Conservation (phyloP, 2,329 filamentous ascomycete species). For the Paraphaeosphaeria minitans region DNA sequence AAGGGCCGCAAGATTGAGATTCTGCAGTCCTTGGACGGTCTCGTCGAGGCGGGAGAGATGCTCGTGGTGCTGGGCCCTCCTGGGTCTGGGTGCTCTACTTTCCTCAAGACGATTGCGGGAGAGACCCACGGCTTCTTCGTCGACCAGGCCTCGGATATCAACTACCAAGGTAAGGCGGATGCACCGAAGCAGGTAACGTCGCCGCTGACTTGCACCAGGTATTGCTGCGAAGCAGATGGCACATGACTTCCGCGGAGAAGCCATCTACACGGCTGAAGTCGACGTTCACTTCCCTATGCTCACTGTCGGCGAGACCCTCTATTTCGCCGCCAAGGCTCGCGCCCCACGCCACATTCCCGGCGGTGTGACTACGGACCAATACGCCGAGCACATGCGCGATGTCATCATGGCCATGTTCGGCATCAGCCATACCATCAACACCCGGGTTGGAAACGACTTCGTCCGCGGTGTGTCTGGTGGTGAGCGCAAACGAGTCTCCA, state of each 20-base stretch:
- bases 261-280: constrained; percentile 84
- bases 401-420: constrained; percentile 78
- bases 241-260: constrained; percentile 77
- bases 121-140: constrained; percentile 81
- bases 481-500: constrained; percentile 80
- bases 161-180: constrained; percentile 69
- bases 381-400: constrained; percentile 68
- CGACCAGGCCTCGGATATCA: constrained; percentile 72
- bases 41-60: constrained; percentile 75
- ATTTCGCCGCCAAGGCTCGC: constrained; percentile 74
- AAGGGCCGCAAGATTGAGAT: constrained; percentile 63
- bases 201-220: constrained; percentile 47
- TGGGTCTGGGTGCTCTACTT: constrained; percentile 74
- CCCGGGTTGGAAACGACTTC: constrained; percentile 75
- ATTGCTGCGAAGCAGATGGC: constrained; percentile 76
- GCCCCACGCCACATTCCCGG: constrained; percentile 66
- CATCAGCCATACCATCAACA: constrained; percentile 74
- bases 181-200: too few relatives aligned
- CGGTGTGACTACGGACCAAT: constrained; percentile 60
- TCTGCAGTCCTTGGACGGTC: constrained; percentile 68
- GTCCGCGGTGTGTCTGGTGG: constrained; percentile 76
- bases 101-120: constrained; percentile 82
- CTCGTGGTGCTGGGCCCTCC: constrained; percentile 75
- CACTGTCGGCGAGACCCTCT: constrained; percentile 77
- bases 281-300: constrained; percentile 82